phyloP scores from a whole-genome alignment of 768 basidiomycete genomes.

The Leccinum barrowsii region DNA sequence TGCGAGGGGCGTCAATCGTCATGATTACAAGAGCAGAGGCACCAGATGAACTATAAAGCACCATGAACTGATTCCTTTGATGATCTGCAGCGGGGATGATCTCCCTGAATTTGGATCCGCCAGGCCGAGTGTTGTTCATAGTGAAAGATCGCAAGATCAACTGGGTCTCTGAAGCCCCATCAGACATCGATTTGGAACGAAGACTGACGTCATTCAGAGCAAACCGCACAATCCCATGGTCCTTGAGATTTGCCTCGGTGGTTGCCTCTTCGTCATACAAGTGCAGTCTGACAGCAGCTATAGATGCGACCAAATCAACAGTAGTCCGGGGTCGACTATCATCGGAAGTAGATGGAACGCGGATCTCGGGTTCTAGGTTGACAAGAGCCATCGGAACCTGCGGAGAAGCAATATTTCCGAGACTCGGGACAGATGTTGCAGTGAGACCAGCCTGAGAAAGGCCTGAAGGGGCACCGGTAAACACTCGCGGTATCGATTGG shows the following conservation, averaged over 20 bases:
- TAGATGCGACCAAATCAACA: slow-evolving; percentile 68
- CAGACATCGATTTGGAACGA: slow-evolving; percentile 75
- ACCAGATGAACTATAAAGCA: slow-evolving; percentile 79
- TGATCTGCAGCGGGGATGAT: slow-evolving; percentile 92
- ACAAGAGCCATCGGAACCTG: slow-evolving; percentile 7
- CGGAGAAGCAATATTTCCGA: slow-evolving; percentile 1
- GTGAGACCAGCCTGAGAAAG: slow-evolving; percentile 29
- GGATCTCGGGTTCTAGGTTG: slow-evolving; percentile 56
- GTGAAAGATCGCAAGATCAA: slow-evolving; percentile 88
- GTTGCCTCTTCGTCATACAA: slow-evolving; percentile 73
- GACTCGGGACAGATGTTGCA: slow-evolving; percentile 15
- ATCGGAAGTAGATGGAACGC: slow-evolving; percentile 21
- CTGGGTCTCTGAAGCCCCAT: slow-evolving; percentile 85
- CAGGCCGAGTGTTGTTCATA: slow-evolving; percentile 82
- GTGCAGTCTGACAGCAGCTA: slow-evolving; percentile 76
- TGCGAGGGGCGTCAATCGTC: slow-evolving; percentile 87
- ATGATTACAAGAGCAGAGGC: slow-evolving; percentile 70
- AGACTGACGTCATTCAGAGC: slow-evolving; percentile 76
- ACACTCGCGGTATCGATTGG: slow-evolving; percentile 64
- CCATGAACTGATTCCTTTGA: slow-evolving; percentile 88
- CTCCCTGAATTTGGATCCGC: slow-evolving; percentile 83
- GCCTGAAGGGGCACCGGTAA: slow-evolving; percentile 48
- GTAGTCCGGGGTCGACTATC: slow-evolving; percentile 51
- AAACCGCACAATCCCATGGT: slow-evolving; percentile 82
- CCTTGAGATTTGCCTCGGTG: slow-evolving; percentile 53